Evolutionary conservation across 352 stramenopile genomes (phyloP), one percentile per base, ranked within the genome.

Genomic region (Phytophthora quininea): DNA sequence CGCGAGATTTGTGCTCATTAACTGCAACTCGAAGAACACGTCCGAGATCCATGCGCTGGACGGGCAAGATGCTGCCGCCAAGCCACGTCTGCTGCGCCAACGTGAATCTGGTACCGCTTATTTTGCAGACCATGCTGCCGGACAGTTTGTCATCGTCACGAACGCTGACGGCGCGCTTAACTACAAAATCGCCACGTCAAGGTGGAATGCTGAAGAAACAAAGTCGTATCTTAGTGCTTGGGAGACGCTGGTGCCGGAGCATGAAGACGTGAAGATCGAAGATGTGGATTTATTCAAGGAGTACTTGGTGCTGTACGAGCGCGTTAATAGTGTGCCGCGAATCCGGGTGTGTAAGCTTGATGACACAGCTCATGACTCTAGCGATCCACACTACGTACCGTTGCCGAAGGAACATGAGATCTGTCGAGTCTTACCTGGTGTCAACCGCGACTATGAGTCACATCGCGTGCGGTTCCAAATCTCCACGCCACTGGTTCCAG

Each of bases 261-360:
- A 84, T 0, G 32, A 59, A 32, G 76, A 89, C 32, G 86, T 93
- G 12, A 95, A 97, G 61, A 92, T 97, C 61, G 90, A 97, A 42
- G 90, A 97, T 56, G 77, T 97, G 9, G 90, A 97, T 63, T 55
- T 97, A 24, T 94, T 94, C 49, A 50, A 88, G n/a, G 62, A 91
- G 6, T 89, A 85, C 45, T 55, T 96, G 32, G 86, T 96, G 40
- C 64, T 96, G 2, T 97, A 95, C 31, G 89, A 96, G 69, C 88
- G 89, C 10, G 76, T 85, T 10, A 62, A 77, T 27, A 92, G 86
- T 56, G 67, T 92, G 10, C 86, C 84, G 12, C 84, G 82, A 19
- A 91, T 94, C 57, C 88, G 85, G n/a, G 81, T 96, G 15, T 84
- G 58, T n/a, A 37, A 61, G 10, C 56, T 81, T 14, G 56, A 24